These are phyloP conservation scores for Colletotrichum sp. DNA, from an alignment of 2,329 filamentous ascomycete species.

Conservation along the genomic window DNA sequence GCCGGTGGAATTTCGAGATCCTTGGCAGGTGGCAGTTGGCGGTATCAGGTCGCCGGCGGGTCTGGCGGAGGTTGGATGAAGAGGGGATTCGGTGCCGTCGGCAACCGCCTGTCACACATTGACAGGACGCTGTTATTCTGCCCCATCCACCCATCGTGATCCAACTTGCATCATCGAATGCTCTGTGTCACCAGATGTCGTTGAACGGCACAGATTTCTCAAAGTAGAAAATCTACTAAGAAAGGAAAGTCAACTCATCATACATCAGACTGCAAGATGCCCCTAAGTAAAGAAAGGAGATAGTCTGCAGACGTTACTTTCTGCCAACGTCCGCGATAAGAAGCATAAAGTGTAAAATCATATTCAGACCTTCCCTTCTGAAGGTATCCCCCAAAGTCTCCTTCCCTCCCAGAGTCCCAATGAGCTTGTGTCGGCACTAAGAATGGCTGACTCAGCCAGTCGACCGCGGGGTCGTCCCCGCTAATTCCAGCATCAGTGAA, in stretches of 20 bases:
- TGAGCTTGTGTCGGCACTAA: background rate
- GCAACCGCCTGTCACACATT: background rate
- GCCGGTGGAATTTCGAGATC: background rate
- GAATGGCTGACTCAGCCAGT: background rate
- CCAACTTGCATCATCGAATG: background rate
- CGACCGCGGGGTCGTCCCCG: background rate
- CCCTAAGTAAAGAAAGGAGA: background rate
- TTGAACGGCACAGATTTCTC: background rate
- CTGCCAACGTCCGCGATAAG: background rate
- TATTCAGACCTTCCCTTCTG: background rate
- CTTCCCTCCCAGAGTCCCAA: background rate
- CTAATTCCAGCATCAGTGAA: background rate
- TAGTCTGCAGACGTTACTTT: background rate
- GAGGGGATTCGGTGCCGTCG: background rate
- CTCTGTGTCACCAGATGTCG: background rate
- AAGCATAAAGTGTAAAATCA: background rate
- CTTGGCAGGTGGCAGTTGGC: background rate
- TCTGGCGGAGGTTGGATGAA: background rate
- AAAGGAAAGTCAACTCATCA: background rate
- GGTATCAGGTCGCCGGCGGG: background rate
- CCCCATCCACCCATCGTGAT: accelerated
- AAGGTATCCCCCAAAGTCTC: background rate
- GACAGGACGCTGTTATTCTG: background rate
- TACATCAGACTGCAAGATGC: background rate
- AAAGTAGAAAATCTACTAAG: background rate